These are phyloP conservation scores for Phytopythium vexans DNA, from an alignment of 352 stramenopile genomes.

Conservation along the genomic window DNA sequence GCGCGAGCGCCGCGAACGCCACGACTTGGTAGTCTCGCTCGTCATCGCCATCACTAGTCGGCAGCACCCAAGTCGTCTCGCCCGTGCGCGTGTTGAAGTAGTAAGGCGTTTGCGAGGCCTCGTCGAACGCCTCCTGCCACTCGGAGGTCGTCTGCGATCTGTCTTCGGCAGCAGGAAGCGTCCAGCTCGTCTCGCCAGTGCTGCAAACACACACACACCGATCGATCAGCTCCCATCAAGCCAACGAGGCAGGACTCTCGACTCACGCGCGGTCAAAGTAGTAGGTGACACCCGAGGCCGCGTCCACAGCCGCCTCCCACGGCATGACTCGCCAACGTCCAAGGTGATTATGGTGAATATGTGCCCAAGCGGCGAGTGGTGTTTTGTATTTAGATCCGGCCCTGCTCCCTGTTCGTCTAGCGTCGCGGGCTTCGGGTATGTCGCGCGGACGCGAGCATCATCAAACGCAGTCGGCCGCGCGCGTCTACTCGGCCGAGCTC, in stretches of 20 bases:
- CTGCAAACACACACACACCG: constrained; percentile 9
- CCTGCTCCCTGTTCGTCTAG: background rate
- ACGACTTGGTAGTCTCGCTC: constrained; percentile 38
- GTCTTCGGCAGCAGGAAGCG: constrained; percentile 17
- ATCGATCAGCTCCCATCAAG: background rate
- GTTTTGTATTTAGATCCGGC: constrained; percentile 8
- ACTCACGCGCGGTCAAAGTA: constrained; percentile 58
- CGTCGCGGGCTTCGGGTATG: background rate
- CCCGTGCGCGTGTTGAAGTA: constrained; percentile 70
- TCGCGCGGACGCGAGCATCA: background rate
- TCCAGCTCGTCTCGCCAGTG: constrained; percentile 63
- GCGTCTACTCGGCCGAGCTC: constrained; percentile 64
- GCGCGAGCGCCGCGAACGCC: constrained; percentile 33
- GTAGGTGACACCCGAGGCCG: constrained; percentile 29
- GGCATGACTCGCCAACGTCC: constrained; percentile 4
- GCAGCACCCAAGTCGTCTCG: constrained; percentile 66
- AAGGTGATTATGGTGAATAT: constrained; percentile 6
- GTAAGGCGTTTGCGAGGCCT: constrained; percentile 60
- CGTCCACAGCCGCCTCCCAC: constrained; percentile 61
- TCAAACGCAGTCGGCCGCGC: background rate
- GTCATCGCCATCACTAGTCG: constrained; percentile 12
- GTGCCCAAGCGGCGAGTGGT: constrained; percentile 3
- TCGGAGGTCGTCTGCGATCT: background rate
- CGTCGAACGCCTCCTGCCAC: constrained; percentile 65
- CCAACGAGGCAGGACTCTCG: background rate